A percentile compares a stretch with the other conserved stretches of the same genome.
Evolutionary conservation across 1,284 basidiomycete species (phyloP).

Genomic region (Cryptococcus sp.): DNA sequence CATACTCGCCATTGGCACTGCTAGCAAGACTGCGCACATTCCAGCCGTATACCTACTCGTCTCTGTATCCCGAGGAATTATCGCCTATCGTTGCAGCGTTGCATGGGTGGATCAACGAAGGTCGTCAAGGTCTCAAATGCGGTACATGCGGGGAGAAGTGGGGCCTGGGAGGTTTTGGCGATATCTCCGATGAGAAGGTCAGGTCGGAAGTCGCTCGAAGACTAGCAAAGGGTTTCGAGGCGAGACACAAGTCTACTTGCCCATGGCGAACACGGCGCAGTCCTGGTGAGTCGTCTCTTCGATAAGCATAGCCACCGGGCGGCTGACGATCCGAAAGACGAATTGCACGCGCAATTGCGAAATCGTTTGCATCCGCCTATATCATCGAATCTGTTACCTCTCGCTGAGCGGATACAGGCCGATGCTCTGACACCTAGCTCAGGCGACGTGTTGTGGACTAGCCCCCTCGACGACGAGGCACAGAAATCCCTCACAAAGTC

Average conservation of each 20-base stretch:
- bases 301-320: background rate
- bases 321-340: conserved; percentile 14
- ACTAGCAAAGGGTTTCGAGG: conserved; percentile 19
- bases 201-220: conserved; percentile 32
- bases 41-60: conserved; percentile 20
- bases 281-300: conserved; percentile 25
- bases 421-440: conserved; percentile 5
- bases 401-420: conserved; percentile 24
- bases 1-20: conserved; percentile 40
- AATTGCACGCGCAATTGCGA: conserved; percentile 25
- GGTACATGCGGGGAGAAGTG: conserved; percentile 17
- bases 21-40: conserved; percentile 40
- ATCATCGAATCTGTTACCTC: conserved; percentile 22
- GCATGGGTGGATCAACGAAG: conserved; percentile 35
- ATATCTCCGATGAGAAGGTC: conserved; percentile 27
- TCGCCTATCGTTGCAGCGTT: conserved; percentile 24
- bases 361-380: conserved; percentile 31
- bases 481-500: too few species aligned
- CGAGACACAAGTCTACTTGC: conserved; percentile 30
- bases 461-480: background rate
- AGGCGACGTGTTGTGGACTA: background rate
- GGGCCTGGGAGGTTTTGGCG: conserved; percentile 20
- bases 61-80: conserved; percentile 16
- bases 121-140: conserved; percentile 28
- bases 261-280: conserved; percentile 28